Evolutionary conservation across 805 yeast genomes (phyloP).

Genomic region (Ogataea dorogensis): DNA sequence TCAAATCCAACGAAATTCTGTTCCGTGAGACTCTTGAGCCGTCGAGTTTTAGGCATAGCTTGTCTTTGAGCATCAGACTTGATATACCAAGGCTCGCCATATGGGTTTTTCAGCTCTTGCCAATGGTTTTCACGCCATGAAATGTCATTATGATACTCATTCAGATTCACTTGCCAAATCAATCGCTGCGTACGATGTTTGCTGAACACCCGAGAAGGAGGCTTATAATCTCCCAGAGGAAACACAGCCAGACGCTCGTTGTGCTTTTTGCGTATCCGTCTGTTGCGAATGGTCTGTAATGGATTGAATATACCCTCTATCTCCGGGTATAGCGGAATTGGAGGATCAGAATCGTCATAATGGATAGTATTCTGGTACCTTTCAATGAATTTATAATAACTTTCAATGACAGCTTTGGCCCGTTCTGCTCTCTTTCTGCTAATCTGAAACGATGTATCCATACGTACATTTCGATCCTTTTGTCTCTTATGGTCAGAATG

Average conservation of each 20-base stretch:
- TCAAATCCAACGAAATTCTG: conserved; percentile 30
- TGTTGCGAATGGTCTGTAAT: conserved; percentile 73
- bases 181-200: conserved; percentile 42
- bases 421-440: conserved; percentile 48
- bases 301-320: conserved; percentile 79
- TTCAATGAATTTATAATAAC: conserved; percentile 49
- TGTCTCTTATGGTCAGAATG: background rate
- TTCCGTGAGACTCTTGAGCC: conserved; percentile 25
- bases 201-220: conserved; percentile 66
- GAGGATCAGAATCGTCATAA: conserved; percentile 20
- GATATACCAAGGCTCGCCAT: conserved; percentile 55
- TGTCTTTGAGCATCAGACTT: conserved; percentile 5
- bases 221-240: conserved; percentile 48
- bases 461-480: background rate
- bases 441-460: conserved; percentile 31
- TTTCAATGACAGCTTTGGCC: conserved; percentile 46
- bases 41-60: conserved; percentile 9
- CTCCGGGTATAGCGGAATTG: conserved; percentile 37
- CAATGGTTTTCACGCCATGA: conserved; percentile 59
- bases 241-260: conserved; percentile 46
- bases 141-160: conserved; percentile 56
- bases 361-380: conserved; percentile 35
- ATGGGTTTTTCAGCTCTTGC: conserved; percentile 45
- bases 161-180: conserved; percentile 64
- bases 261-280: conserved; percentile 54